Conservation (phyloP, 1,139 yeast species). For the Lodderomyces theae region DNA sequence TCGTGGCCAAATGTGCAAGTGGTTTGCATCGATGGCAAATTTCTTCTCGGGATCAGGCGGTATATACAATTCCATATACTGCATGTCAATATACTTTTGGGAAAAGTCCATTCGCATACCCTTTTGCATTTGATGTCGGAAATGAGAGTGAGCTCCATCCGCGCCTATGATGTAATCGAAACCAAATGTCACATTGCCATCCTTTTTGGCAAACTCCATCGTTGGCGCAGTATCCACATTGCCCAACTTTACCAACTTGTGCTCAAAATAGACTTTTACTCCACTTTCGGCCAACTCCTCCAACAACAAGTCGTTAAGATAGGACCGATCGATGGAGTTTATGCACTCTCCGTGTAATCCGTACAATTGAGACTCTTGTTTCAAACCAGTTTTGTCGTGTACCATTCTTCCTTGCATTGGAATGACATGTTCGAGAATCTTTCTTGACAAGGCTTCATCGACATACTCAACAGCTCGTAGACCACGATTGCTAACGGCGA, state of each 20-base stretch:
- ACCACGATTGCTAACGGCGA: conserved; percentile 86
- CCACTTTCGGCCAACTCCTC: conserved; percentile 52
- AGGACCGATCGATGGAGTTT: conserved; percentile 78
- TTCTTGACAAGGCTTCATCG: conserved; percentile 54
- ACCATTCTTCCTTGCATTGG: conserved; percentile 93
- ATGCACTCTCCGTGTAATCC: conserved; percentile 85
- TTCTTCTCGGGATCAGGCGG: conserved; percentile 43
- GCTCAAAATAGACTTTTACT: conserved; percentile 53
- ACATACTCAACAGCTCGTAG: conserved; percentile 64
- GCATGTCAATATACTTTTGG: conserved; percentile 82
- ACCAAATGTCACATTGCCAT: conserved; percentile 18
- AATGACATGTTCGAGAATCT: conserved; percentile 59
- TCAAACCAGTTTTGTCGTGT: conserved; percentile 62
- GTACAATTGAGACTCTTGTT: conserved; percentile 66
- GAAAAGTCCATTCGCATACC: conserved; percentile 63
- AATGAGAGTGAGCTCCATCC: conserved; percentile 82
- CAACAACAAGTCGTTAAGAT: conserved; percentile 61
- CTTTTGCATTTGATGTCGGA: conserved; percentile 68
- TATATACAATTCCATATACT: conserved; percentile 75
- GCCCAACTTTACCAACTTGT: conserved; percentile 49
- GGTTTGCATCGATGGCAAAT: conserved; percentile 65
- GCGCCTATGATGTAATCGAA: conserved; percentile 74
- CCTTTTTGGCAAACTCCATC: conserved; percentile 19
- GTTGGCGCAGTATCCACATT: conserved; percentile 17
- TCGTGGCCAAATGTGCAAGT: conserved; percentile 93